phyloP scores from a whole-genome alignment of 1,284 basidiomycete species.

The Cyathus olla region DNA sequence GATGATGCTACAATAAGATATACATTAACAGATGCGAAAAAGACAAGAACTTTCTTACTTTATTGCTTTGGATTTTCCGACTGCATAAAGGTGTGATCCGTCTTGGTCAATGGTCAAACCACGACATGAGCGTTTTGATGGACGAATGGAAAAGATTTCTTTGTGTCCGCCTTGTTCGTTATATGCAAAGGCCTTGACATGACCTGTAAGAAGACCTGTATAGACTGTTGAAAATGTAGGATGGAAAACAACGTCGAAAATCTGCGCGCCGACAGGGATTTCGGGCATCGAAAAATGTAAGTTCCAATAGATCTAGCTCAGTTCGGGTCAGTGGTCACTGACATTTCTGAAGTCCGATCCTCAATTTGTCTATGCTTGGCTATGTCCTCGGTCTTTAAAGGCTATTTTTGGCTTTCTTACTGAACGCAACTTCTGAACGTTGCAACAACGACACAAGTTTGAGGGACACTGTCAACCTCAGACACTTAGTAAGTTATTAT shows the following conservation, averaged over 20 bases:
- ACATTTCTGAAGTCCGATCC: too few species aligned
- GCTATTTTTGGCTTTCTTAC: too few species aligned
- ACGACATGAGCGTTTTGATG: constrained; percentile 83
- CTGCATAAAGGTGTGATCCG: constrained; percentile 78
- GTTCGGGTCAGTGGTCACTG: too few species aligned
- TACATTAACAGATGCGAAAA: neutral
- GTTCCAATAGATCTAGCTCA: neutral
- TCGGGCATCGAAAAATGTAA: constrained; percentile 66
- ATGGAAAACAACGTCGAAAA: constrained; percentile 92
- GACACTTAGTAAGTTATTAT: too few species aligned
- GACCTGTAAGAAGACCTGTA: constrained; percentile 84
- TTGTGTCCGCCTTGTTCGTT: constrained; percentile 71
- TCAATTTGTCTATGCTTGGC: too few species aligned
- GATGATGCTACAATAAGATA: constrained; percentile 61
- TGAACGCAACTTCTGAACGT: too few species aligned
- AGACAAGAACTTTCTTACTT: constrained; percentile 57
- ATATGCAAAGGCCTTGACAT: constrained; percentile 85
- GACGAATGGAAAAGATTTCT: constrained; percentile 65
- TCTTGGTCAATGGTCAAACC: constrained; percentile 74
- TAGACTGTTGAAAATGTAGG: constrained; percentile 79
- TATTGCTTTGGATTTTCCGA: constrained; percentile 87
- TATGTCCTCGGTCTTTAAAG: too few species aligned
- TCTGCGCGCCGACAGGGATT: constrained; percentile 79
- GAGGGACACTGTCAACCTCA: too few species aligned
- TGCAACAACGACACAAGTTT: too few species aligned